phyloP scores from a whole-genome alignment of 805 yeast species.

The Wickerhamomyces strasburgensis region DNA sequence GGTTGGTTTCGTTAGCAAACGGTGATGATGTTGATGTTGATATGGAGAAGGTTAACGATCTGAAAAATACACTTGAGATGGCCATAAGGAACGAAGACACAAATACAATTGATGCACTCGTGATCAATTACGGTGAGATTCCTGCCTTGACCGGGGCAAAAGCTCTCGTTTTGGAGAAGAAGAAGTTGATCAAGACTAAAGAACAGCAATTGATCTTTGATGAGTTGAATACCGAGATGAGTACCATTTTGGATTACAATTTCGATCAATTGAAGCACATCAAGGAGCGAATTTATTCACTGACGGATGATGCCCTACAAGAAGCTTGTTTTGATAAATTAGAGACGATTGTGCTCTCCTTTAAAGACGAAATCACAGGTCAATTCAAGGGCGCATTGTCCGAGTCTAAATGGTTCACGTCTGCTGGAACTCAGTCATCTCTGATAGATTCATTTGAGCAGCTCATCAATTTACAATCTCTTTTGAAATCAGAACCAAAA shows the following conservation, averaged over 20 bases:
- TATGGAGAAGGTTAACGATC: slow-evolving; percentile 8
- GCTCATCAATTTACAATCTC: slow-evolving; percentile 17
- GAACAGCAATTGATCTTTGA: slow-evolving; percentile 4
- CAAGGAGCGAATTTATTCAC: slow-evolving; percentile 2
- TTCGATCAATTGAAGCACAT: slow-evolving; percentile 8
- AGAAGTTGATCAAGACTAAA: slow-evolving; percentile 1
- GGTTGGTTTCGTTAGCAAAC: slow-evolving; percentile 1
- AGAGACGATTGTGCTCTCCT: slow-evolving; percentile 7
- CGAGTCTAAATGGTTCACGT: slow-evolving; percentile 17
- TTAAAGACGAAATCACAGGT: slow-evolving; percentile 6
- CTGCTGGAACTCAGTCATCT: slow-evolving; percentile 1
- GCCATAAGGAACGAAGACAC: slow-evolving; percentile 15
- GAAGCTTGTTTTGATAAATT: slow-evolving; percentile 3
- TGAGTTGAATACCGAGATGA: slow-evolving; percentile 6
- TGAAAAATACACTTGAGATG: slow-evolving; percentile 8
- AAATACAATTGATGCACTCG: slow-evolving; percentile 21
- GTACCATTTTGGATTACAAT: slow-evolving; percentile 11
- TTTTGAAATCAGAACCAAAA: slow-evolving; percentile 1
- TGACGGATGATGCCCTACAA: slow-evolving; percentile 3
- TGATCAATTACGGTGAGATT: slow-evolving; percentile 15
- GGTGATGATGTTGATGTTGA: not conserved
- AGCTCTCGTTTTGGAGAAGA: slow-evolving; percentile 10
- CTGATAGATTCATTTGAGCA: slow-evolving; percentile 5
- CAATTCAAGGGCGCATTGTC: slow-evolving; percentile 10
- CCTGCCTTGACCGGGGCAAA: slow-evolving; percentile 15